Conservation (phyloP, 768 basidiomycete species). For the Serendipita sp. region DNA sequence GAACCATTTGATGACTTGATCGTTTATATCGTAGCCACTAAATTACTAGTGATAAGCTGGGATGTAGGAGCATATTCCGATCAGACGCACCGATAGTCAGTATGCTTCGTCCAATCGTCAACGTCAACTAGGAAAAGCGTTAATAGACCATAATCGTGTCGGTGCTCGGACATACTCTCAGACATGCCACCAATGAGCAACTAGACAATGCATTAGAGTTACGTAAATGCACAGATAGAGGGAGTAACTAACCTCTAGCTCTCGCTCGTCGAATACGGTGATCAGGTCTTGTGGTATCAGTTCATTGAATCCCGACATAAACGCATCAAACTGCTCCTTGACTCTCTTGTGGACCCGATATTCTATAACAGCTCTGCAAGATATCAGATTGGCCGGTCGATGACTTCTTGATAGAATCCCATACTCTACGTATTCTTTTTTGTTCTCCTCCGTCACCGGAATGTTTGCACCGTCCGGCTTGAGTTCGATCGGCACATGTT, state of each 20-base stretch:
- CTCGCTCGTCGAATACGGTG: conserved; percentile 81
- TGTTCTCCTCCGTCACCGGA: conserved; percentile 57
- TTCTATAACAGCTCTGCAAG: conserved; percentile 38
- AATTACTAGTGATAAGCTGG: not conserved
- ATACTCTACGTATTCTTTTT: conserved; percentile 59
- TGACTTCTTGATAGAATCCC: conserved; percentile 11
- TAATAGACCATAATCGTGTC: not conserved
- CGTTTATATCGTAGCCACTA: conserved; percentile 60
- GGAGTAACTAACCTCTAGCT: conserved; percentile 38
- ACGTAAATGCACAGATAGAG: not conserved
- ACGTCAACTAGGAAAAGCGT: conserved; percentile 19
- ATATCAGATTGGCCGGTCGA: not conserved
- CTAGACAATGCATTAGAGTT: conserved; percentile 11
- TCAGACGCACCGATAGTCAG: conserved; percentile 54
- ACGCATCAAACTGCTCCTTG: conserved; percentile 69
- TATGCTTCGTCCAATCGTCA: conserved; percentile 89
- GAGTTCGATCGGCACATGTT: conserved; percentile 49
- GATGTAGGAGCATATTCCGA: not conserved
- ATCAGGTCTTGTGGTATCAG: conserved; percentile 71
- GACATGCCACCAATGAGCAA: conserved; percentile 86
- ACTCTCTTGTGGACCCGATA: conserved; percentile 74
- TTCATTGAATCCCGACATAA: conserved; percentile 75
- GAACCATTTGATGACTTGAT: conserved; percentile 89
- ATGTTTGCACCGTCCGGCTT: conserved; percentile 44
- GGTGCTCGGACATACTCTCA: conserved; percentile 55